Percentiles rank a stretch among this genome's conserved stretches.
Conservation (phyloP, 257 asterid species). For the Nicotiana attenuata region DNA sequence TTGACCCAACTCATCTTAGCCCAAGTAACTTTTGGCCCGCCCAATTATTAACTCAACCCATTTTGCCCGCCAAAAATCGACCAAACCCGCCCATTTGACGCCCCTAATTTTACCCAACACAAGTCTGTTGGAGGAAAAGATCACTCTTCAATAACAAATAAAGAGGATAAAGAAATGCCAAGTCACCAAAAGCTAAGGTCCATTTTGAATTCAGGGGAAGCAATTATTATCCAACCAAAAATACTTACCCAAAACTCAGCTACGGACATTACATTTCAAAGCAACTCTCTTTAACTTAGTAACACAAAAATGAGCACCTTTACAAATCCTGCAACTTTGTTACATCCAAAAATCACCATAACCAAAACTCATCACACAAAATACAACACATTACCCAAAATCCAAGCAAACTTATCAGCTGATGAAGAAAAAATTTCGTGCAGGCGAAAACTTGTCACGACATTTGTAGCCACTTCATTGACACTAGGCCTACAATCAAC, state of each 20-base stretch:
- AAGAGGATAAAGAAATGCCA: constrained; percentile 45
- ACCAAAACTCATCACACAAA: constrained; percentile 11
- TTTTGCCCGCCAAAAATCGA: too few relatives aligned
- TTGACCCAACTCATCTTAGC: too few relatives aligned
- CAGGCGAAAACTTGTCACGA: constrained; percentile 36
- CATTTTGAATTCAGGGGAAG: constrained; percentile 20
- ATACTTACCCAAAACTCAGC: constrained; percentile 3
- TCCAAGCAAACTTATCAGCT: constrained; percentile 23
- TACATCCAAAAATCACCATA: constrained; percentile 31
- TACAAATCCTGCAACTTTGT: constrained; percentile 39
- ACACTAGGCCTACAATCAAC: constrained; percentile 33
- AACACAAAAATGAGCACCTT: constrained; percentile 37
- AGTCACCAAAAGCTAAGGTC: constrained; percentile 52
- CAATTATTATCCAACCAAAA: constrained; percentile 15
- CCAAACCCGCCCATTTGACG: too few relatives aligned
- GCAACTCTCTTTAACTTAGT: not conserved
- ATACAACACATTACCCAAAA: constrained; percentile 11
- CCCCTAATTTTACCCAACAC: not conserved
- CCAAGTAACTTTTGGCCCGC: too few relatives aligned
- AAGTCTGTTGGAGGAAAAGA: not conserved
- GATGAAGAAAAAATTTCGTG: constrained; percentile 14
- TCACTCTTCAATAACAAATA: not conserved
- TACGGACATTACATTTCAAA: not conserved
- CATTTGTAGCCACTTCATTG: constrained; percentile 37
- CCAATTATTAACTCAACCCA: too few relatives aligned